phyloP scores from a whole-genome alignment of 208 protist genomes.

The Naegleria fowleri region DNA sequence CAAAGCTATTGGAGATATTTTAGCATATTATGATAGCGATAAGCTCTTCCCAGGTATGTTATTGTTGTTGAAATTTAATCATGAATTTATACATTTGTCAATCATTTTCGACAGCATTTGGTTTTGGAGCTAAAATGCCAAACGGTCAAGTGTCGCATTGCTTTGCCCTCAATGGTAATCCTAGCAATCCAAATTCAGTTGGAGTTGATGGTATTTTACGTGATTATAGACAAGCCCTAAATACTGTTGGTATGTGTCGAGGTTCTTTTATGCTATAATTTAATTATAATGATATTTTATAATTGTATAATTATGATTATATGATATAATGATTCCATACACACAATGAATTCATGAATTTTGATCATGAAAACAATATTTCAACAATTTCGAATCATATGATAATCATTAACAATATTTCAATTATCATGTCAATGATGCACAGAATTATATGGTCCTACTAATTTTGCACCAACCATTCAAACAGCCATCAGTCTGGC shows the following conservation, averaged over 20 bases:
- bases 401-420: background rate
- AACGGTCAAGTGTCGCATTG: background rate
- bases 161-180: background rate
- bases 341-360: background rate
- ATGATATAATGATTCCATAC: background rate
- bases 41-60: background rate
- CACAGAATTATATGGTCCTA: background rate
- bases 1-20: background rate
- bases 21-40: slow-evolving; percentile 35
- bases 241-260: background rate
- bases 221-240: slow-evolving; percentile 24
- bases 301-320: background rate
- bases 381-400: background rate
- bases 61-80: background rate
- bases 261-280: background rate
- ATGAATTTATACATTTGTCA: background rate
- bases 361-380: background rate
- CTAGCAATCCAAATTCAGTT: background rate
- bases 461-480: background rate
- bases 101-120: background rate
- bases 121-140: slow-evolving; percentile 1
- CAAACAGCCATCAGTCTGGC: background rate
- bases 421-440: too few species aligned
- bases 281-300: background rate
- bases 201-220: slow-evolving; percentile 30